These are phyloP conservation scores for Wallacemonas rigidus DNA, from an alignment of 208 protist genomes.

Conservation along the genomic window DNA sequence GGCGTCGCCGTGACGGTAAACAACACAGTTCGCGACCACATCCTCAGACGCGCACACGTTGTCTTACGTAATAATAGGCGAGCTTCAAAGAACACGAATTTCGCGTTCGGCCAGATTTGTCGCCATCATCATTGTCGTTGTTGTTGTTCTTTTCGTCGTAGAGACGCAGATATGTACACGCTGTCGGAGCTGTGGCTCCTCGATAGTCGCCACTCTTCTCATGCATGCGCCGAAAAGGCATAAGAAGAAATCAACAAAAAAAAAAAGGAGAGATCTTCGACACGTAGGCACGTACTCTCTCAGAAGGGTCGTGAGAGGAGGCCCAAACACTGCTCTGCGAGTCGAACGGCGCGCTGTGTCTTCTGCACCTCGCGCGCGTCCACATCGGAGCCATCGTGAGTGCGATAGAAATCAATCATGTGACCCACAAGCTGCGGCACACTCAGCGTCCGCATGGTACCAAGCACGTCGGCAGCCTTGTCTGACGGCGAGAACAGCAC, in stretches of 20 bases:
- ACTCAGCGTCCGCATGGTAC: conserved; percentile 17
- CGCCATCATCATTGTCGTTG: no score
- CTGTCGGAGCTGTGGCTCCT: no score
- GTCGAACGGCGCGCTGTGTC: background rate
- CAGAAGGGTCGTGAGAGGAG: background rate
- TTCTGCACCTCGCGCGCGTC: conserved; percentile 18
- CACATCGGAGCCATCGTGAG: conserved; percentile 18
- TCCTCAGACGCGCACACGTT: no score
- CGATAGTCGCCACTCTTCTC: no score
- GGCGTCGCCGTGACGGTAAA: no score
- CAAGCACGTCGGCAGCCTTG: conserved; percentile 18
- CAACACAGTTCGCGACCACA: no score
- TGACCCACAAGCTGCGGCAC: conserved; percentile 49
- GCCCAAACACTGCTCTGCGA: conserved; percentile 8
- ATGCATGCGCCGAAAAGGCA: background rate
- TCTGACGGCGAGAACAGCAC: background rate
- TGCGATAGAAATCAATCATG: conserved; percentile 30
- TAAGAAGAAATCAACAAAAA: background rate
- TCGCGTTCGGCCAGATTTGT: no score
- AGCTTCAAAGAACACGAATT: no score
- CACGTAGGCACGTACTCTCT: no score
- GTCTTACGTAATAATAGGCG: no score
- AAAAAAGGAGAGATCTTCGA: background rate
- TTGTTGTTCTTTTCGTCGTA: no score
- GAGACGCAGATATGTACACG: no score